Evolutionary conservation across 805 yeast genomes (phyloP).

Genomic region (Ogataea nakhonphanomensis): DNA sequence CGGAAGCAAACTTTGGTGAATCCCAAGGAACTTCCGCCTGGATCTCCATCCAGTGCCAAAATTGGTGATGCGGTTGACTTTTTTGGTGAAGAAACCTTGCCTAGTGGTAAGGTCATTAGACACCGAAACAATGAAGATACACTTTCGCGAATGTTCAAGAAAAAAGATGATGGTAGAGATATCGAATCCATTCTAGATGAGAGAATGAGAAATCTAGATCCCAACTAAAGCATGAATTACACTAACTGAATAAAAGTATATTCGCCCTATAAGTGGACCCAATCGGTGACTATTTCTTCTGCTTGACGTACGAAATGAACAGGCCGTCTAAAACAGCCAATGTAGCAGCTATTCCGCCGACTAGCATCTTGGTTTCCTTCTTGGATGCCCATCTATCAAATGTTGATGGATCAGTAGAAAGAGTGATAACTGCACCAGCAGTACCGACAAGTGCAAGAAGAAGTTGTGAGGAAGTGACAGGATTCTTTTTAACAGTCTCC

Average conservation of each 20-base stretch:
- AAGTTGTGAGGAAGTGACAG: constrained; percentile 22
- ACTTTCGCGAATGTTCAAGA: constrained; percentile 35
- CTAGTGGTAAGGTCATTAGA: constrained; percentile 68
- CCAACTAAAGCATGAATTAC: constrained; percentile 6
- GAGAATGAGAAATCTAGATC: constrained; percentile 33
- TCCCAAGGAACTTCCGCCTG: constrained; percentile 50
- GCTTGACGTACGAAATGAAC: constrained; percentile 15
- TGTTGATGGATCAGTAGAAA: constrained; percentile 15
- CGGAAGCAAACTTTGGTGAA: constrained; percentile 47
- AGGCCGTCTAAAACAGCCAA: constrained; percentile 19
- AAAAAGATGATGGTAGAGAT: constrained; percentile 47
- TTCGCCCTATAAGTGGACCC: constrained; percentile 3
- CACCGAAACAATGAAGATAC: constrained; percentile 27
- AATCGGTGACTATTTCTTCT: constrained; percentile 11
- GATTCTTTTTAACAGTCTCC: constrained; percentile 19
- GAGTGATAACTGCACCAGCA: constrained; percentile 16
- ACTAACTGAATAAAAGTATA: constrained; percentile 5
- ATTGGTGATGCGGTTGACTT: constrained; percentile 31
- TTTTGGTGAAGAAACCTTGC: constrained; percentile 57
- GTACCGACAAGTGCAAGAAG: constrained; percentile 21
- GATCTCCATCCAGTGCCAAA: constrained; percentile 36
- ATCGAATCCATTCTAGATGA: constrained; percentile 42
- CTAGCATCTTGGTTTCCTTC: constrained; percentile 9
- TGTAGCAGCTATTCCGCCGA: constrained; percentile 15
- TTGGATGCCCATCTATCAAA: constrained; percentile 13